Percentiles rank a stretch among this genome's conserved stretches.
Evolutionary conservation across 2,329 filamentous ascomycete genomes (phyloP).

Genomic region (Cytospora piceae): DNA sequence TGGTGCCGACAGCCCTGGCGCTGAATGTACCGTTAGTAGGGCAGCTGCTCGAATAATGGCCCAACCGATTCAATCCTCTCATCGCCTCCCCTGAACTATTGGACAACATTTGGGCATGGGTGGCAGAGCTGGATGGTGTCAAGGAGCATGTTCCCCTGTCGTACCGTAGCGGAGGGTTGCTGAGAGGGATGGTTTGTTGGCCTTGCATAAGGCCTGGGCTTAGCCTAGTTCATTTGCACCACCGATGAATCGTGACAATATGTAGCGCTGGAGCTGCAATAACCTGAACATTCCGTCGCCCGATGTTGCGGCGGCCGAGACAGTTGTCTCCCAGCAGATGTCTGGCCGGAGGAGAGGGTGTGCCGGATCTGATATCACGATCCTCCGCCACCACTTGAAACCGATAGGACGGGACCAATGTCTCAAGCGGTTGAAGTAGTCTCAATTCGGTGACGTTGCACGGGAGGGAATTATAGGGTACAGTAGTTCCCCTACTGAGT

Average conservation of each 20-base stretch:
- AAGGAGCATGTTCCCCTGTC: constrained; percentile 17
- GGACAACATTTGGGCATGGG: constrained; percentile 19
- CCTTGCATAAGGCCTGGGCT: constrained; percentile 23
- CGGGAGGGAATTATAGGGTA: not conserved
- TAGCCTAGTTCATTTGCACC: constrained; percentile 25
- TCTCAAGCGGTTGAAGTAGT: constrained; percentile 4
- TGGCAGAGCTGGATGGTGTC: constrained; percentile 8
- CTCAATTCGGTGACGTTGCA: constrained; percentile 1
- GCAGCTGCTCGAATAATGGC: constrained; percentile 16
- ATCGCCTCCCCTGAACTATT: constrained; percentile 23
- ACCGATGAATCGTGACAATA: constrained; percentile 13
- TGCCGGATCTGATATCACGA: constrained; percentile 7
- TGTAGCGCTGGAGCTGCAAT: constrained; percentile 3
- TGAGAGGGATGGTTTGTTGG: constrained; percentile 23
- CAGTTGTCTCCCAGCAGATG: constrained; percentile 1
- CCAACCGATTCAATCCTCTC: constrained; percentile 12
- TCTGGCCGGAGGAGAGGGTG: not conserved
- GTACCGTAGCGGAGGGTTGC: constrained; percentile 19
- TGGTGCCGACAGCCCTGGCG: constrained; percentile 22
- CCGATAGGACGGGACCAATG: constrained; percentile 3
- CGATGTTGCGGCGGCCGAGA: constrained; percentile 15
- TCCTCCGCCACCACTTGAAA: not conserved
- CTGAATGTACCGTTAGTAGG: constrained; percentile 14
- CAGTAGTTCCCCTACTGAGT: constrained; percentile 20
- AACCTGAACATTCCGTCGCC: constrained; percentile 9